Evolutionary conservation across 495 filamentous ascomycete genomes (phyloP), one percentile per base, ranked within the genome.

Genomic region (Achaetomiella virescens): DNA sequence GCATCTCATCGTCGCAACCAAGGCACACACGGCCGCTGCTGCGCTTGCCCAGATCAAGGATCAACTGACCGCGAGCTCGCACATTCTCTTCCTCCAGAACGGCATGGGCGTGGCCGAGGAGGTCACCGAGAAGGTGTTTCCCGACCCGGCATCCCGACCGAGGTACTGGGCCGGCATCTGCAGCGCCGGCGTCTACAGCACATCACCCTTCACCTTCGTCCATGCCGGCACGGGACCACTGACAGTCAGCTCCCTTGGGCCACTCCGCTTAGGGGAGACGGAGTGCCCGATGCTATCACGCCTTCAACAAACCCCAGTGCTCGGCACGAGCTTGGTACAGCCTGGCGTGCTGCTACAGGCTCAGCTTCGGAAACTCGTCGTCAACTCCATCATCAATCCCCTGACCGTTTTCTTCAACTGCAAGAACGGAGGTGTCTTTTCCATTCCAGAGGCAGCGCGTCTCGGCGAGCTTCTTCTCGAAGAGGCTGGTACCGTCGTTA

Each of bases 331-430:
- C 59, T 53, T 48, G 52, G 72, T 55, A 3, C 14, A 59, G 62
- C 1, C 69, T 67, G 7, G 54, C 61, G 2, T 70, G 75, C 51
- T 72, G 77, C n/a, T 66, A 74, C 21, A 65, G 64, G 33, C 56
- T 31, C 75, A 75, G 59, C 63, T 78, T 3, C 58, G 62, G 29
- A 78, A 95, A 64, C 75, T 97, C 1, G 87, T 84, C 12, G 76
- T 91, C 57, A 93, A 95, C 65, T 75, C 81, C 37, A 72, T 92
- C 47, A 83, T 97, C 51, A 89, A 93, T 64, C 89, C 92, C 0
- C 68, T 97, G 5, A 92, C 90, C 0, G 86, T 81, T 4, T 65
- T 95, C 2, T 74, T 89, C 51, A 74, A 85, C 52, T 86, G 84
- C 64, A 74, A 77, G 38, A 96, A 97, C 59, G 88, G 91, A 24